Conservation (phyloP, 2,329 filamentous ascomycete species). For the Colletotrichum sp. region DNA sequence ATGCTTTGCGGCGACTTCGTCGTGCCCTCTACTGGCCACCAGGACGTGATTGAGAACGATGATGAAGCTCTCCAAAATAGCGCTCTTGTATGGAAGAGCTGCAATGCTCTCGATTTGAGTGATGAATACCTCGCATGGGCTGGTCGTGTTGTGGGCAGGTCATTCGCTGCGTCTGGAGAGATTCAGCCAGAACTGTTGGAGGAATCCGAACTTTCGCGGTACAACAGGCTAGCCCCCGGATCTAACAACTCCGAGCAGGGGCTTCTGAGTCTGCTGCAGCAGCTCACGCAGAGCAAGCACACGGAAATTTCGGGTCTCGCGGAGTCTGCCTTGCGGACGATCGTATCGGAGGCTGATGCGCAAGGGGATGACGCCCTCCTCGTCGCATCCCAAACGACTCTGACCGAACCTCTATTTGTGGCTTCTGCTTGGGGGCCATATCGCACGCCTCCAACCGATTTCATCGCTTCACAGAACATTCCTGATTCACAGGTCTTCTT, state of each 20-base stretch:
- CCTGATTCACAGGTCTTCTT: constrained; percentile 38
- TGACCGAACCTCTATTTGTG: constrained; percentile 55
- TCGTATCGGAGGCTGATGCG: constrained; percentile 58
- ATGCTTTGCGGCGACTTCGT: constrained; percentile 80
- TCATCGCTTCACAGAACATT: constrained; percentile 9
- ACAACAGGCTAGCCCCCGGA: constrained; percentile 49
- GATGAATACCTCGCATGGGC: constrained; percentile 83
- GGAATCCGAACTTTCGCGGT: constrained; percentile 62
- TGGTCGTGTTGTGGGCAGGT: constrained; percentile 81
- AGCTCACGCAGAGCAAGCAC: constrained; percentile 64
- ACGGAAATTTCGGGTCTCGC: constrained; percentile 62
- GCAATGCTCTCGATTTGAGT: constrained; percentile 67
- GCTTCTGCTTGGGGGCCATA: constrained; percentile 65
- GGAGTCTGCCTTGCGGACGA: constrained; percentile 62
- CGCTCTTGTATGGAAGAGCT: constrained; percentile 77
- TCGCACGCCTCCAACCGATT: constrained; percentile 60
- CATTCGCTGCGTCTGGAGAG: constrained; percentile 78
- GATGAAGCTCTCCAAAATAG: constrained; percentile 65
- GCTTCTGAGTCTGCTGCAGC: constrained; percentile 66
- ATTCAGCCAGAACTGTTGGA: constrained; percentile 65
- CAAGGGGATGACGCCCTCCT: constrained; percentile 53
- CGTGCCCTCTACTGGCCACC: constrained; percentile 56
- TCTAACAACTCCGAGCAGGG: constrained; percentile 66
- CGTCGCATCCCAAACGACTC: constrained; percentile 54
- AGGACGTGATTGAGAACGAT: constrained; percentile 74